Conservation (phyloP, 805 yeast genomes). For the Lipomyces yamanashiensis region DNA sequence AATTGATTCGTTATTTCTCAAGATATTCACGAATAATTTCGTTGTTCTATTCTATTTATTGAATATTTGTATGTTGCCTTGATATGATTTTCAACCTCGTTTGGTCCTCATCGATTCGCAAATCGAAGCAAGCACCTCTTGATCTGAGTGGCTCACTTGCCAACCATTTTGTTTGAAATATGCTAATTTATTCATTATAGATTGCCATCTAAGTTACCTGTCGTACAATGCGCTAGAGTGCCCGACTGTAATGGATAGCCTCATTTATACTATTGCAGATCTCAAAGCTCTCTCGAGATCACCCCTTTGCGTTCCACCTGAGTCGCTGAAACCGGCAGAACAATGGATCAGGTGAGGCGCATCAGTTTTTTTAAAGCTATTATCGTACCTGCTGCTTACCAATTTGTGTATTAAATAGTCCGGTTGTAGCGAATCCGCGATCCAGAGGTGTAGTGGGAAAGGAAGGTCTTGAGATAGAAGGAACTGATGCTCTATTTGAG, state of each 20-base stretch:
- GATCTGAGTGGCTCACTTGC: too few relatives aligned
- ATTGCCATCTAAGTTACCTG: too few relatives aligned
- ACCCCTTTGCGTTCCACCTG: slow-evolving; percentile 30
- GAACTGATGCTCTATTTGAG: not conserved
- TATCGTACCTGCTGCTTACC: not conserved
- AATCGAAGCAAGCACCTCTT: too few relatives aligned
- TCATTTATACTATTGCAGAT: slow-evolving; percentile 21
- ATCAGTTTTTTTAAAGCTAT: not conserved
- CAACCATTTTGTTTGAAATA: too few relatives aligned
- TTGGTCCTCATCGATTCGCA: too few relatives aligned
- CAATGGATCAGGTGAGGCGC: slow-evolving; percentile 26
- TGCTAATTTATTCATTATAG: too few relatives aligned
- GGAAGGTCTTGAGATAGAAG: not conserved
- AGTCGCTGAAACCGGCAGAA: slow-evolving; percentile 2
- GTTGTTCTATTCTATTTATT: not conserved
- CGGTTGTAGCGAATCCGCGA: not conserved
- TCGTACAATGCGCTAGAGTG: too few relatives aligned
- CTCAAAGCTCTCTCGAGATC: slow-evolving; percentile 25
- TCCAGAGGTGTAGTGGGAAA: not conserved
- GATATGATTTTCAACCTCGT: too few relatives aligned
- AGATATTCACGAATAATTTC: not conserved
- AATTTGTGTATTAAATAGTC: not conserved
- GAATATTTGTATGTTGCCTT: too few relatives aligned
- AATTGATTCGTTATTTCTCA: not conserved
- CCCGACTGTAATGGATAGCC: slow-evolving; percentile 4